These are phyloP conservation scores for Pseudozyma tsukubaensis DNA, from an alignment of 1,284 basidiomycete species.

Conservation along the genomic window DNA sequence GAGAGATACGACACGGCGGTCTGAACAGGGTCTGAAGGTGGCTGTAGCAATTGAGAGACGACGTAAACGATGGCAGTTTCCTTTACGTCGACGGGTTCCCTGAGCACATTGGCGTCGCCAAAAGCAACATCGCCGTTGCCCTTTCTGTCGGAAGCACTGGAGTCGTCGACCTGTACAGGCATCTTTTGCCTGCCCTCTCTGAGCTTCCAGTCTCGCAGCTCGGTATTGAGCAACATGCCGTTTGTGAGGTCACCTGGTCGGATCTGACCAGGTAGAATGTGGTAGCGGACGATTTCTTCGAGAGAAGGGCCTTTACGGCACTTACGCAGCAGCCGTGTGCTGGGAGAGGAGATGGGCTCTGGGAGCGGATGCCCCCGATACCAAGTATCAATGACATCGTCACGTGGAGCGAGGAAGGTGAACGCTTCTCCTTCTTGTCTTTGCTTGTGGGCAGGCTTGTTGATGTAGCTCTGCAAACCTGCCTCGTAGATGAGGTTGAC, in stretches of 20 bases:
- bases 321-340: neutral
- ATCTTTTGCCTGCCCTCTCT: slow-evolving; percentile 70
- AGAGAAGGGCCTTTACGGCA: slow-evolving; percentile 33
- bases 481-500: slow-evolving; percentile 84
- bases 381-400: slow-evolving; percentile 78
- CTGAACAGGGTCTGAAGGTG: slow-evolving; percentile 83
- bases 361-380: slow-evolving; percentile 10
- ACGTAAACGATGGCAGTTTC: slow-evolving; percentile 86
- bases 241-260: slow-evolving; percentile 38
- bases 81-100: slow-evolving; percentile 80
- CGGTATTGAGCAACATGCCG: slow-evolving; percentile 58
- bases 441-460: slow-evolving; percentile 41
- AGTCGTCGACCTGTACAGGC: slow-evolving; percentile 59
- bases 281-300: slow-evolving; percentile 59
- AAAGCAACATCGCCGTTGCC: slow-evolving; percentile 75
- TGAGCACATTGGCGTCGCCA: slow-evolving; percentile 83
- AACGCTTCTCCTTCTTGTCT: slow-evolving; percentile 42
- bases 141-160: slow-evolving; percentile 61
- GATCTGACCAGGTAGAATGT: slow-evolving; percentile 57
- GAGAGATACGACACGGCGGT: slow-evolving; percentile 84
- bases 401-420: slow-evolving; percentile 80
- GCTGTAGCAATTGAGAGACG: slow-evolving; percentile 82
- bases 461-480: slow-evolving; percentile 72
- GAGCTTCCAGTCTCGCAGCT: slow-evolving; percentile 61
- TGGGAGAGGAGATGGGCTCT: neutral